Conservation (phyloP, 2,329 filamentous ascomycete genomes). For the Neofusicoccum kwambonambiense region DNA sequence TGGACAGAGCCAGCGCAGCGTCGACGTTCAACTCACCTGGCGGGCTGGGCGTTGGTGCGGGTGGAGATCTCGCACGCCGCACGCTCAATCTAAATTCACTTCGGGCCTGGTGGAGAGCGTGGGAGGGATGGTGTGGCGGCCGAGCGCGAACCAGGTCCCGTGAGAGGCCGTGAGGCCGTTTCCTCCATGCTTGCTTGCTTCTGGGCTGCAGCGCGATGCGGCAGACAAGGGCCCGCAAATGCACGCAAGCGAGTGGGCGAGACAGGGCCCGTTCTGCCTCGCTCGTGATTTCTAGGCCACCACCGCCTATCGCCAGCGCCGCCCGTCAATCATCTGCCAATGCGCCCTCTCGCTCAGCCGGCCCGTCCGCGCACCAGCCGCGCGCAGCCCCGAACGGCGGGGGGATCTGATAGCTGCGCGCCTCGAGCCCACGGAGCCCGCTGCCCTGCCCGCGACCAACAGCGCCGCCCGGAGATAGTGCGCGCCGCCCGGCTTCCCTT, state of each 20-base stretch:
- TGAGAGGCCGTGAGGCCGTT: conserved; percentile 12
- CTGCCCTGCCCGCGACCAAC: neutral
- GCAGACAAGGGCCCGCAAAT: conserved; percentile 12
- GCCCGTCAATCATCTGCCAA: conserved; percentile 6
- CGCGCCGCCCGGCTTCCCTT: conserved; percentile 12
- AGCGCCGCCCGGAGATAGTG: conserved; percentile 11
- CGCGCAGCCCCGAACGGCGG: conserved; percentile 10
- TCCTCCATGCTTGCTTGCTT: conserved; percentile 16
- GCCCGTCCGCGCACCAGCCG: conserved; percentile 12
- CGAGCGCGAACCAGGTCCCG: conserved; percentile 15
- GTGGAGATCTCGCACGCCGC: conserved; percentile 19
- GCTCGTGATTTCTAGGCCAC: no score
- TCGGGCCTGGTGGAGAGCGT: conserved; percentile 9
- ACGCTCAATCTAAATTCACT: conserved; percentile 19
- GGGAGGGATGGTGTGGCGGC: conserved; percentile 13
- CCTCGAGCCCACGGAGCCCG: conserved; percentile 5
- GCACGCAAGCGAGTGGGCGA: conserved; percentile 18
- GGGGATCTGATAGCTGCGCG: conserved; percentile 11
- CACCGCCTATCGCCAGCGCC: no score
- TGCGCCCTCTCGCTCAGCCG: conserved; percentile 9
- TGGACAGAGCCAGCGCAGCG: conserved; percentile 15
- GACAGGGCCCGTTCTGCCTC: neutral
- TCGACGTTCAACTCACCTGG: neutral
- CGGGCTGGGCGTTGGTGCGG: neutral
- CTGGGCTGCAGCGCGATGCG: conserved; percentile 16